These are phyloP conservation scores for Candida arabinofermentans DNA, from an alignment of 805 yeast species.

Conservation along the genomic window DNA sequence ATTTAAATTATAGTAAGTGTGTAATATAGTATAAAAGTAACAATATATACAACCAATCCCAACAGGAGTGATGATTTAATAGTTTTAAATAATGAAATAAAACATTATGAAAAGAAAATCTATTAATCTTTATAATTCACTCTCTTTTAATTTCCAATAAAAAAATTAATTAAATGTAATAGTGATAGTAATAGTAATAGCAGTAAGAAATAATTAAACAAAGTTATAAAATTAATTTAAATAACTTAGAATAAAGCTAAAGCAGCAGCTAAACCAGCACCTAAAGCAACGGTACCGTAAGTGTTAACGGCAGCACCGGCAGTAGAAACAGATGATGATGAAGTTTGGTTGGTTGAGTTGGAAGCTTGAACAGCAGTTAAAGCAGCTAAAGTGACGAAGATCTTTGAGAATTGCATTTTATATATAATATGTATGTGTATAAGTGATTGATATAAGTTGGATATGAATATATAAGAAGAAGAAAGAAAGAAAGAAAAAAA, in stretches of 20 bases:
- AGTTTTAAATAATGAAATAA: too few relatives aligned
- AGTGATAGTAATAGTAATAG: too few relatives aligned
- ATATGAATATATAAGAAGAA: neutral
- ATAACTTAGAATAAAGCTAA: slow-evolving; percentile 40
- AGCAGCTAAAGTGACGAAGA: slow-evolving; percentile 67
- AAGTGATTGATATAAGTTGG: neutral
- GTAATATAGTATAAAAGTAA: too few relatives aligned
- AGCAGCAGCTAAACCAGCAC: slow-evolving; percentile 86
- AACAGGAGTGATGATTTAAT: too few relatives aligned
- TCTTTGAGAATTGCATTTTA: slow-evolving; percentile 66
- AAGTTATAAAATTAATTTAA: neutral
- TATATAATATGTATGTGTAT: neutral
- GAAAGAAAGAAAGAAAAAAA: neutral
- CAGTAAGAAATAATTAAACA: too few relatives aligned
- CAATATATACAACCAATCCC: too few relatives aligned
- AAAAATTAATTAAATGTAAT: neutral
- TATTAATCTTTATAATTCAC: too few relatives aligned
- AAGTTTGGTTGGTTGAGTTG: slow-evolving; percentile 39
- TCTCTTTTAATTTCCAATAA: too few relatives aligned
- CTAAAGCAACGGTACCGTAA: slow-evolving; percentile 67
- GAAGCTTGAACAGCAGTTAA: slow-evolving; percentile 67
- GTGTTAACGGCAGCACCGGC: slow-evolving; percentile 38
- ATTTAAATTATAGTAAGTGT: too few relatives aligned
- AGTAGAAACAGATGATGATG: slow-evolving; percentile 41
- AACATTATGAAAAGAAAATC: too few relatives aligned